These are phyloP conservation scores for Athelia psychrophila DNA, from an alignment of 1,284 basidiomycete species.

Conservation along the genomic window DNA sequence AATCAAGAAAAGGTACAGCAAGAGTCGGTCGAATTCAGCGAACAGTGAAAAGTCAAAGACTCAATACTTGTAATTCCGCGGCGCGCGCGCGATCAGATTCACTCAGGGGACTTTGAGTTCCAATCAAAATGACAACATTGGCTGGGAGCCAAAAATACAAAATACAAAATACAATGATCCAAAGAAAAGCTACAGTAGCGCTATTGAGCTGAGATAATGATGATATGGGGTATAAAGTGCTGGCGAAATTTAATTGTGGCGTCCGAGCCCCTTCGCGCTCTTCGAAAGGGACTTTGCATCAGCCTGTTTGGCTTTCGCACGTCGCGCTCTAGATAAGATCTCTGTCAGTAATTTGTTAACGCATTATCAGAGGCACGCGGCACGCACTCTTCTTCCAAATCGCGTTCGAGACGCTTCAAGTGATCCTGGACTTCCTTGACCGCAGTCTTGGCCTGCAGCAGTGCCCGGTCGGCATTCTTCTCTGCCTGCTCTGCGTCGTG, in stretches of 20 bases:
- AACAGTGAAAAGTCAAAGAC: no score
- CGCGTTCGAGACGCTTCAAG: constrained; percentile 48
- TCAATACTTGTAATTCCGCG: no score
- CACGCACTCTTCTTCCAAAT: constrained; percentile 55
- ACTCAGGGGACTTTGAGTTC: no score
- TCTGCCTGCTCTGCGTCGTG: constrained; percentile 53
- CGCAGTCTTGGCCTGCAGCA: constrained; percentile 40
- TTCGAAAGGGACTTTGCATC: constrained; percentile 57
- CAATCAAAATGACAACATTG: no score
- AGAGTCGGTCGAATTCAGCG: no score
- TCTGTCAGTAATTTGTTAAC: constrained; percentile 5
- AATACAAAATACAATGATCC: no score
- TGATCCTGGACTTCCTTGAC: constrained; percentile 53
- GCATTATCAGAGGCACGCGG: constrained; percentile 1
- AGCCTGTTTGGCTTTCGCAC: constrained; percentile 56
- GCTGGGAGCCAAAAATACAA: no score
- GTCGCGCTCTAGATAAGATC: constrained; percentile 38
- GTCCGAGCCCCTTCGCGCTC: constrained; percentile 49
- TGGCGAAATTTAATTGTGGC: constrained; percentile 39
- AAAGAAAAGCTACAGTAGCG: background rate
- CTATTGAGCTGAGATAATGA: no score
- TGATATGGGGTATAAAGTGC: no score
- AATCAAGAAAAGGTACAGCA: no score
- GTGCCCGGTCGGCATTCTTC: constrained; percentile 50
- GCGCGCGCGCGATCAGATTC: no score